These are phyloP conservation scores for Daldinia eschscholtzii DNA, from an alignment of 2,329 filamentous ascomycete species.

Conservation along the genomic window DNA sequence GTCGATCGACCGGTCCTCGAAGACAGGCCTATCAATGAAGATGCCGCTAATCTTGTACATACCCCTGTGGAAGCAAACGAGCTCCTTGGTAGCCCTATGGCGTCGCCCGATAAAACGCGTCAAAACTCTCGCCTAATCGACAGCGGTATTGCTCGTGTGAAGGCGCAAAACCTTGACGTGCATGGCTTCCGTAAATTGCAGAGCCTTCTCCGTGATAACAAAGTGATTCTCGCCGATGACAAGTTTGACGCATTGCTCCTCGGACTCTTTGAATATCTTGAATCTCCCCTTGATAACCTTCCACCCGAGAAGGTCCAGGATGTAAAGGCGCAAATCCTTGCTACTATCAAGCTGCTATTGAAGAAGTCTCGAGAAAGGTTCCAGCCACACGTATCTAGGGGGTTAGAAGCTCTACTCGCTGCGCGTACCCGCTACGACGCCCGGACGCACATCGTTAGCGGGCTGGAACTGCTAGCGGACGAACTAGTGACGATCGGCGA, in stretches of 20 bases:
- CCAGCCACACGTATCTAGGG: conserved; percentile 74
- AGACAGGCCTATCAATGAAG: conserved; percentile 72
- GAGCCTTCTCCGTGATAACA: conserved; percentile 76
- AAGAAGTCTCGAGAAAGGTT: conserved; percentile 75
- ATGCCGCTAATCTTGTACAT: conserved; percentile 55
- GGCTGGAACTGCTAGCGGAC: conserved; percentile 78
- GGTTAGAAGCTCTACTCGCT: conserved; percentile 74
- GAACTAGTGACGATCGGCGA: conserved; percentile 77
- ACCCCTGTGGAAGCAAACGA: conserved; percentile 39
- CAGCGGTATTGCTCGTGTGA: conserved; percentile 80
- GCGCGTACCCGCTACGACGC: conserved; percentile 76
- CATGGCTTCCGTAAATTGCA: conserved; percentile 85
- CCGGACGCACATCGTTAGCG: conserved; percentile 77
- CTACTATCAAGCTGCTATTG: conserved; percentile 79
- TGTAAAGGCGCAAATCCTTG: conserved; percentile 79
- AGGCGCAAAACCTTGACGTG: conserved; percentile 78
- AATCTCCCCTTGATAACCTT: conserved; percentile 68
- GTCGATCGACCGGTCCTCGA: conserved; percentile 64
- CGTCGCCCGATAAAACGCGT: conserved; percentile 66
- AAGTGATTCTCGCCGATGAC: conserved; percentile 72
- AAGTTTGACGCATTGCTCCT: conserved; percentile 76
- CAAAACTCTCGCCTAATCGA: conserved; percentile 74
- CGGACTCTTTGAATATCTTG: conserved; percentile 78
- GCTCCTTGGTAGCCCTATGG: conserved; percentile 41
- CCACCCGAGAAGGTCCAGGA: conserved; percentile 76